Conservation (phyloP, 257 asterid genomes). For the Gentiana straminea region DNA sequence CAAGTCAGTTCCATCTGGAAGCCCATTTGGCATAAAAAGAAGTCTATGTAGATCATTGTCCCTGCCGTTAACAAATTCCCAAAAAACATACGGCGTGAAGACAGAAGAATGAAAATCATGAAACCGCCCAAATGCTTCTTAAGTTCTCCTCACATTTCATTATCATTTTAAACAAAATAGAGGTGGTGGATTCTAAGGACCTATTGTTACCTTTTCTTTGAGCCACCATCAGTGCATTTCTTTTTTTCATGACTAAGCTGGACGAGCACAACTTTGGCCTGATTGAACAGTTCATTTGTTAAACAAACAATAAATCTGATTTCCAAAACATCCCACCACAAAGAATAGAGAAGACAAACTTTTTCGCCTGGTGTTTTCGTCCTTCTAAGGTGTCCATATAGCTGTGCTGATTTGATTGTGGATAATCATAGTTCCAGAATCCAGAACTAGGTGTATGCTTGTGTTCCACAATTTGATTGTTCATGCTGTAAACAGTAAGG, state of each 20-base stretch:
- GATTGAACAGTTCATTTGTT: constrained; percentile 11
- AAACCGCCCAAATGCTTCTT: no score
- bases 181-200: not conserved
- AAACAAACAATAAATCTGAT: not conserved
- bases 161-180: not conserved
- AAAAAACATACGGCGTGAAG: constrained; percentile 4
- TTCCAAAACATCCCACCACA: not conserved
- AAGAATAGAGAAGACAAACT: constrained; percentile 30
- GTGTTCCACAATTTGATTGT: constrained; percentile 33
- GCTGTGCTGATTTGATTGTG: constrained; percentile 26
- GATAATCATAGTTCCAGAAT: constrained; percentile 23
- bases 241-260: constrained; percentile 37
- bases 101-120: not conserved
- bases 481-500: constrained; percentile 17
- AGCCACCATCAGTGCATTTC: constrained; percentile 54
- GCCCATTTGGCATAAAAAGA: constrained; percentile 95
- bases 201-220: constrained; percentile 62
- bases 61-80: constrained; percentile 30
- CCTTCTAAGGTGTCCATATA: constrained; percentile 31
- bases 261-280: constrained; percentile 60
- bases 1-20: constrained; percentile 95
- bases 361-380: constrained; percentile 59
- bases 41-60: constrained; percentile 88
- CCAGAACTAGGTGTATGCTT: constrained; percentile 25
- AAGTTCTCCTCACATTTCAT: not conserved